Percentiles rank a stretch among this genome's conserved stretches.
Conservation (phyloP, 352 stramenopile species). For the Pythium coloratum region DNA sequence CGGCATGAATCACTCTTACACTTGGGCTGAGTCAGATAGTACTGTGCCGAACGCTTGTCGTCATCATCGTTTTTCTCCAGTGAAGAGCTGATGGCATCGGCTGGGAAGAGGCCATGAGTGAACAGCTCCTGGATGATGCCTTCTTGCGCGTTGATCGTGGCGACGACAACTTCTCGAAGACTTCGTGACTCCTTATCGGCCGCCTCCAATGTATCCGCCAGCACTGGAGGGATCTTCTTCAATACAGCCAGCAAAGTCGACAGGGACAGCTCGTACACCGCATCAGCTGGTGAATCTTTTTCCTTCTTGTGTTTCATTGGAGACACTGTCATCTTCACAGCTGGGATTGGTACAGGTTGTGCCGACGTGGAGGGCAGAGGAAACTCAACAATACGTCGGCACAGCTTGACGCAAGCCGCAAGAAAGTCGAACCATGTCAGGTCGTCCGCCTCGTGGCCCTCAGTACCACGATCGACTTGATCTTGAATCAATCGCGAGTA, state of each 20-base stretch:
- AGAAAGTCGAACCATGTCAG: conserved; percentile 27
- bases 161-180: conserved; percentile 25
- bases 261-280: conserved; percentile 23
- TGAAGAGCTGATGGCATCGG: conserved; percentile 14
- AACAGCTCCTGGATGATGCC: conserved; percentile 31
- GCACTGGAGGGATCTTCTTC: conserved; percentile 31
- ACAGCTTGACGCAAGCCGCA: conserved; percentile 17
- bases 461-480: background rate
- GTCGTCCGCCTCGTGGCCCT: conserved; percentile 4
- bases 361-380: background rate
- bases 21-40: conserved; percentile 79
- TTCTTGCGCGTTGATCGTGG: conserved; percentile 25
- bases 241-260: conserved; percentile 25
- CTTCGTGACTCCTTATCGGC: conserved; percentile 36
- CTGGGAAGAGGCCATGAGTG: conserved; percentile 28
- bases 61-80: conserved; percentile 24
- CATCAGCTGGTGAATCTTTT: conserved; percentile 15
- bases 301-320: background rate
- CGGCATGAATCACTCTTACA: conserved; percentile 77
- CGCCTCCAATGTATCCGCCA: conserved; percentile 44
- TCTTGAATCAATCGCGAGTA: conserved; percentile 20
- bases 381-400: conserved; percentile 23
- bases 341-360: background rate
- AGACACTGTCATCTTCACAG: conserved; percentile 3
- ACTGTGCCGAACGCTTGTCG: conserved; percentile 45